Percentiles rank a stretch among this genome's conserved stretches.
Conservation (phyloP, 352 stramenopile genomes). For the Phytophthora sp. region DNA sequence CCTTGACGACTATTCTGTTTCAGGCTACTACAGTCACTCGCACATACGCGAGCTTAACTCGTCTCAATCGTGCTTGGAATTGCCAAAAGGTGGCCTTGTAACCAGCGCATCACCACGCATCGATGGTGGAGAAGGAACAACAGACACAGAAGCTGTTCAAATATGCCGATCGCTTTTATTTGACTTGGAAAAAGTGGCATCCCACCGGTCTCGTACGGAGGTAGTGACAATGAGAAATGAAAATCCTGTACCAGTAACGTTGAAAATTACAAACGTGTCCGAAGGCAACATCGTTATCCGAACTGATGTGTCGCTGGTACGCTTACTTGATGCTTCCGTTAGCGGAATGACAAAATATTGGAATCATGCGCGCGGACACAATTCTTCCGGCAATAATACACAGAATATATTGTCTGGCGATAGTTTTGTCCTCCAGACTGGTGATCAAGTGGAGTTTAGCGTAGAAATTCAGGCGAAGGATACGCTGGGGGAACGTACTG, state of each 20-base stretch:
- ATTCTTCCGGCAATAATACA: background rate
- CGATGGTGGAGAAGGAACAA: slow-evolving; percentile 18
- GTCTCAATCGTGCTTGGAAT: slow-evolving; percentile 17
- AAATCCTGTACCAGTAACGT: slow-evolving; percentile 46
- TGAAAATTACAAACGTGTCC: slow-evolving; percentile 31
- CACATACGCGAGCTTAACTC: slow-evolving; percentile 1
- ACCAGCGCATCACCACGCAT: slow-evolving; percentile 16
- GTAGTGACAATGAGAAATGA: slow-evolving; percentile 54
- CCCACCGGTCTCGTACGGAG: slow-evolving; percentile 29
- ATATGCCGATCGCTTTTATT: slow-evolving; percentile 53
- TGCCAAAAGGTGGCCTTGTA: slow-evolving; percentile 20
- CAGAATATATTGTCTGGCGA: slow-evolving; percentile 17
- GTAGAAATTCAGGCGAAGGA: slow-evolving; percentile 36
- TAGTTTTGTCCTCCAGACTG: slow-evolving; percentile 38
- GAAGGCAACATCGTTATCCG: slow-evolving; percentile 33
- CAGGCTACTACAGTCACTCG: slow-evolving; percentile 24
- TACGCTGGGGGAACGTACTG: slow-evolving; percentile 31
- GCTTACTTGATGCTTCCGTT: background rate
- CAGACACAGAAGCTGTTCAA: slow-evolving; percentile 20
- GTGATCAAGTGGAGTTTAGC: slow-evolving; percentile 33
- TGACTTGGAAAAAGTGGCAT: slow-evolving; percentile 52
- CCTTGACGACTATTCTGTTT: slow-evolving; percentile 30
- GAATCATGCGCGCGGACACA: background rate
- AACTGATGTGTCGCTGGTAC: slow-evolving; percentile 11
- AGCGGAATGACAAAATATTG: background rate